Conservation (phyloP, 805 yeast species). For the Tetrapisispora fleetii region DNA sequence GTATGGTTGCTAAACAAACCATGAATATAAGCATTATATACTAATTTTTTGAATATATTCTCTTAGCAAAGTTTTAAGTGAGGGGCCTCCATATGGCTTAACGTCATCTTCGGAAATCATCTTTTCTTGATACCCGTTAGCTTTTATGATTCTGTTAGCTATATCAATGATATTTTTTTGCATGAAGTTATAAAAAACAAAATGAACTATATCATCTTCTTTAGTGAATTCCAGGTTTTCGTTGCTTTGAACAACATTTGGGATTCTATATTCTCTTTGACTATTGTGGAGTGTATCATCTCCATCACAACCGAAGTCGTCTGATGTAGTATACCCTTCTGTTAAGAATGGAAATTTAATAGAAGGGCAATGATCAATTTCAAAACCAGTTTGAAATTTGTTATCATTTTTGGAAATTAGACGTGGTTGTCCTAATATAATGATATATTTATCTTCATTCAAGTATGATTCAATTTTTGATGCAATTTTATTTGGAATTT, state of each 20-base stretch:
- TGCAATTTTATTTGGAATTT: slow-evolving; percentile 52
- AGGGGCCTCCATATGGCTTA: slow-evolving; percentile 31
- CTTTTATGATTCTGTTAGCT: slow-evolving; percentile 19
- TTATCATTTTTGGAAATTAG: neutral
- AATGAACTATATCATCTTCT: slow-evolving; percentile 40
- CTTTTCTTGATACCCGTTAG: slow-evolving; percentile 12
- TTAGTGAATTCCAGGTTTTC: slow-evolving; percentile 5
- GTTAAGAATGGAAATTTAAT: slow-evolving; percentile 26
- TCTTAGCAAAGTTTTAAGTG: slow-evolving; percentile 38
- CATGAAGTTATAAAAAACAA: slow-evolving; percentile 74
- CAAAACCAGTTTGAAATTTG: neutral
- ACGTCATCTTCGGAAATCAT: slow-evolving; percentile 31
- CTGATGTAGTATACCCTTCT: slow-evolving; percentile 73
- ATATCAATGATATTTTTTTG: slow-evolving; percentile 42
- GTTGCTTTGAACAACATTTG: slow-evolving; percentile 62
- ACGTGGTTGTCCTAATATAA: neutral
- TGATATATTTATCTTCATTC: slow-evolving; percentile 34
- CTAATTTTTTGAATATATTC: slow-evolving; percentile 19
- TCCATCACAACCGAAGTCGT: slow-evolving; percentile 78
- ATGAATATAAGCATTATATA: neutral
- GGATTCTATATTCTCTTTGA: slow-evolving; percentile 49
- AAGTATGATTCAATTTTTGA: slow-evolving; percentile 41
- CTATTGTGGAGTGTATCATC: slow-evolving; percentile 72
- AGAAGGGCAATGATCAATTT: slow-evolving; percentile 16
- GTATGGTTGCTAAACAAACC: neutral